Evolutionary conservation across 2,329 filamentous ascomycete species (phyloP).

Genomic region (Coniochaeta ligniaria): DNA sequence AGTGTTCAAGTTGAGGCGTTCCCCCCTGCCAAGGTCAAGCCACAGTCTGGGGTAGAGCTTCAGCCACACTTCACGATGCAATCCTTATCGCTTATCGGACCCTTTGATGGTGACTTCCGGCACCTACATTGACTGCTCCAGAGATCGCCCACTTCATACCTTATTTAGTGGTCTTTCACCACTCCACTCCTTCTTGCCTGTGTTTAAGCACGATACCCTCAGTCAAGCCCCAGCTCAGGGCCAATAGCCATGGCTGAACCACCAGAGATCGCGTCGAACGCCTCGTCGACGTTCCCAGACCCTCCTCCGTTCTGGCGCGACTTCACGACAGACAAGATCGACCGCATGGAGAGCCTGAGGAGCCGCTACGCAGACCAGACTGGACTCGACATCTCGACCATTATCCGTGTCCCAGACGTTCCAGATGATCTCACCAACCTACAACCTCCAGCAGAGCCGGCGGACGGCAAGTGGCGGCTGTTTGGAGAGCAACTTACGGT

Average conservation of each 20-base stretch:
- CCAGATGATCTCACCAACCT: slow-evolving; percentile 69
- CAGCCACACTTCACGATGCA: not conserved
- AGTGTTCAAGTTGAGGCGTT: not conserved
- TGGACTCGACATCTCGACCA: slow-evolving; percentile 16
- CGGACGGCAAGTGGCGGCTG: slow-evolving; percentile 61
- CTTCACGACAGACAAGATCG: slow-evolving; percentile 72
- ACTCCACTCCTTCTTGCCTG: not conserved
- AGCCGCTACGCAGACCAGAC: slow-evolving; percentile 27
- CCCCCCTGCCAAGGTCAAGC: not conserved
- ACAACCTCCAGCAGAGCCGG: slow-evolving; percentile 72
- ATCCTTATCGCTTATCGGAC: not conserved
- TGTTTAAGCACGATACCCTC: not conserved
- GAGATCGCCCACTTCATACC: no score
- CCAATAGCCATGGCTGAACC: slow-evolving; percentile 49
- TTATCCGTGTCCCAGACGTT: slow-evolving; percentile 37
- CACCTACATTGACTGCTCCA: not conserved
- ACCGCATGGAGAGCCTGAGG: slow-evolving; percentile 41
- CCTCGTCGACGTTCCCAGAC: slow-evolving; percentile 65
- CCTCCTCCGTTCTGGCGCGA: slow-evolving; percentile 86
- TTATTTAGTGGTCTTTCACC: not conserved
- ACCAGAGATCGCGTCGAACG: slow-evolving; percentile 31
- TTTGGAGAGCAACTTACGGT: slow-evolving; percentile 64
- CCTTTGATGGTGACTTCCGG: not conserved
- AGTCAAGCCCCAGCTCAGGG: not conserved
- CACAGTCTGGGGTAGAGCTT: not conserved